Percentiles rank a stretch among this genome's conserved stretches.
phyloP scores from a whole-genome alignment of 2,329 filamentous ascomycete genomes.

The Corynespora cassiicola region DNA sequence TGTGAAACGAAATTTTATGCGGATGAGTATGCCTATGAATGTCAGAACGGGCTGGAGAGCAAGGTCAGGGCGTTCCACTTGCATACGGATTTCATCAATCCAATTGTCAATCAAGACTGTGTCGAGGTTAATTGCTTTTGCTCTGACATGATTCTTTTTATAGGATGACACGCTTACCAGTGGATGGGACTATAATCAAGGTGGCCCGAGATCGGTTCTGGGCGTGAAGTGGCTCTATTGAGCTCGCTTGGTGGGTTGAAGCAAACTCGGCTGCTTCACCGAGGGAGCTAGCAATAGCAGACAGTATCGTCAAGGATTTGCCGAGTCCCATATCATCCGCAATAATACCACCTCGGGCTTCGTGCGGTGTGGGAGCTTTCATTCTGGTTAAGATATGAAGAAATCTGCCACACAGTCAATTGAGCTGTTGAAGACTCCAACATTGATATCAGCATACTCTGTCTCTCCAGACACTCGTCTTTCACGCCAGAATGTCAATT shows the following conservation, averaged over 20 bases:
- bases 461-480: constrained; percentile 7
- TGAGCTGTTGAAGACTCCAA: not conserved
- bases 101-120: constrained; percentile 24
- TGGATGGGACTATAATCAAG: constrained; percentile 22
- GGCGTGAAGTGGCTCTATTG: not conserved
- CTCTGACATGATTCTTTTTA: not conserved
- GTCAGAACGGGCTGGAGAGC: not conserved
- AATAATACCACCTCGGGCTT: constrained; percentile 25
- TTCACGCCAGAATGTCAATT: constrained; percentile 11
- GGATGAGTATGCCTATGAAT: constrained; percentile 8
- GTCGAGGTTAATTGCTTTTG: not conserved
- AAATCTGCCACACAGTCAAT: constrained; percentile 8
- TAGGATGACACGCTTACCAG: constrained; percentile 7
- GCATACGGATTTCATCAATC: constrained; percentile 20
- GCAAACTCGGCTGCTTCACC: constrained; percentile 11
- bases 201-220: constrained; percentile 14
- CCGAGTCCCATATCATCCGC: constrained; percentile 34
- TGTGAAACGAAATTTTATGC: constrained; percentile 10
- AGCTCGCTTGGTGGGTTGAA: not conserved
- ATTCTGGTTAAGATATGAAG: constrained; percentile 19
- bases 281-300: constrained; percentile 17
- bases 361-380: constrained; percentile 10
- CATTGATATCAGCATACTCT: constrained; percentile 1
- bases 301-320: constrained; percentile 21
- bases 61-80: not conserved